A percentile compares a stretch with the other conserved stretches of the same genome.
phyloP scores from a whole-genome alignment of 495 filamentous ascomycete genomes.

The Penicillium coffeae region DNA sequence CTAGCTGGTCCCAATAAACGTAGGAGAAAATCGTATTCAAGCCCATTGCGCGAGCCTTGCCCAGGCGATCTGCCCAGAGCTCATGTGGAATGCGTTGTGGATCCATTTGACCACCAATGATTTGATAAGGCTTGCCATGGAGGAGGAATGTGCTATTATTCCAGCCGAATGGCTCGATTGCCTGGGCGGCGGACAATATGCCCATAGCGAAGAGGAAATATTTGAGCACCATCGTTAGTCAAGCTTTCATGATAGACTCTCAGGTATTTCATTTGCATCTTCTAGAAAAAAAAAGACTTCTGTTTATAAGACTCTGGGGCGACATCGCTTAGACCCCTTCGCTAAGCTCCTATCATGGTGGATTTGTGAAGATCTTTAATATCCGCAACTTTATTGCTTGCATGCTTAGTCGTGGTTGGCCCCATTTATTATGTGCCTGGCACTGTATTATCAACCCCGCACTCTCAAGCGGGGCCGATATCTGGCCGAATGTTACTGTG shows the following conservation, averaged over 20 bases:
- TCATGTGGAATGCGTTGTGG: slow-evolving; percentile 41
- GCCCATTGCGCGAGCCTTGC: slow-evolving; percentile 41
- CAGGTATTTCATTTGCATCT: background rate
- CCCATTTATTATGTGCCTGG: background rate
- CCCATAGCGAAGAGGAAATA: slow-evolving; percentile 1
- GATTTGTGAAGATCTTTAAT: slow-evolving; percentile 4
- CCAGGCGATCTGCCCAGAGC: slow-evolving; percentile 39
- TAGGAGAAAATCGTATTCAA: slow-evolving; percentile 48
- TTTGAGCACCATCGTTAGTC: slow-evolving; percentile 2
- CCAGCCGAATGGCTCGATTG: slow-evolving; percentile 11
- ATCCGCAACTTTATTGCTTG: background rate
- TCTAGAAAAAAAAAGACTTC: too few relatives aligned
- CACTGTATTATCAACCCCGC: slow-evolving; percentile 4
- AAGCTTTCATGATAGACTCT: background rate
- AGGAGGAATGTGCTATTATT: slow-evolving; percentile 35
- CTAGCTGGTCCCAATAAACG: slow-evolving; percentile 45
- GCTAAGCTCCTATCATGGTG: background rate
- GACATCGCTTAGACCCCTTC: background rate
- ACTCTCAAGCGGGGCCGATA: slow-evolving; percentile 3
- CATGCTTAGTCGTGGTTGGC: slow-evolving; percentile 2
- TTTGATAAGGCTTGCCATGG: slow-evolving; percentile 36
- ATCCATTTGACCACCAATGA: slow-evolving; percentile 50
- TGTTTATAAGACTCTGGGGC: too few relatives aligned
- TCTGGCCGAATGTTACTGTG: slow-evolving; percentile 3
- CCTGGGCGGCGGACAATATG: slow-evolving; percentile 3